Conservation (phyloP, 2,329 filamentous ascomycete genomes). For the Grosmannia penicillata region DNA sequence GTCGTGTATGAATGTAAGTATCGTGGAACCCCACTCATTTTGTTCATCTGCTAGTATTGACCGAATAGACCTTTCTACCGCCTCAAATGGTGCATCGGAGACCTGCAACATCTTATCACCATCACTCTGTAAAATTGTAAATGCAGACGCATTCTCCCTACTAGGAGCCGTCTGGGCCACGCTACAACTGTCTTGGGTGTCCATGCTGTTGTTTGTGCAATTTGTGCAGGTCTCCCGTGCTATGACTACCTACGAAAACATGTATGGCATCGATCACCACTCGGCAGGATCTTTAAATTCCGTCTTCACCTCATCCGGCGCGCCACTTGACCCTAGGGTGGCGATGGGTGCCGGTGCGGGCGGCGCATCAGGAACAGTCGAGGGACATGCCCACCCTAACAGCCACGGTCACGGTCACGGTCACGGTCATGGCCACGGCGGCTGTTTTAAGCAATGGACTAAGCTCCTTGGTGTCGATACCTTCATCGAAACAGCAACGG, state of each 20-base stretch:
- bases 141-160: conserved; percentile 72
- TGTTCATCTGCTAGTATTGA: neutral
- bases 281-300: conserved; percentile 45
- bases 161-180: conserved; percentile 65
- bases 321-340: conserved; percentile 53
- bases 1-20: conserved; percentile 57
- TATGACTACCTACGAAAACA: conserved; percentile 93
- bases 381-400: too few species aligned
- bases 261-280: conserved; percentile 61
- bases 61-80: conserved; percentile 42
- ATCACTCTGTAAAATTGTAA: conserved; percentile 58
- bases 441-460: conserved; percentile 66
- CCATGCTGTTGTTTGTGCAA: conserved; percentile 93
- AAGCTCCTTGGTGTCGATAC: conserved; percentile 81
- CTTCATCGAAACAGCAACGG: conserved; percentile 84
- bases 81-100: conserved; percentile 36
- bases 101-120: conserved; percentile 65
- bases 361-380: too few species aligned
- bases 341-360: too few species aligned
- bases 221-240: conserved; percentile 83
- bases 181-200: conserved; percentile 84
- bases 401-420: conserved; percentile 21
- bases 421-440: conserved; percentile 29
- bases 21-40: neutral
- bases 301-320: conserved; percentile 65